A percentile compares a stretch with the other conserved stretches of the same genome.
These are phyloP conservation scores for Pleurotus platypus DNA, from an alignment of 768 basidiomycete genomes.

Conservation along the genomic window DNA sequence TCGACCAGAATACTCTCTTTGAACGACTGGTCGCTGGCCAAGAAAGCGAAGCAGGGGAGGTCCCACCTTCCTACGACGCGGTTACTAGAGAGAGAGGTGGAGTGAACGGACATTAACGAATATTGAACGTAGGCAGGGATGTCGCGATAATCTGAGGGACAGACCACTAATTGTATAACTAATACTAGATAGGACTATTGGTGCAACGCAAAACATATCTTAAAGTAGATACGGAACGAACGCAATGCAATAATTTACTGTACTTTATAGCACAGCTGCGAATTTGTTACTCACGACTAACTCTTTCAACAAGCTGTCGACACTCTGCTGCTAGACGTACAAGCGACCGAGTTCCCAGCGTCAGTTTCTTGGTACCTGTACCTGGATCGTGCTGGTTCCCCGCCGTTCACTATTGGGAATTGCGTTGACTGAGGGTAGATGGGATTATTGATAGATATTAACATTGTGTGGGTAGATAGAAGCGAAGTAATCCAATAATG, in stretches of 20 bases:
- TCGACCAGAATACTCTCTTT: conserved; percentile 52
- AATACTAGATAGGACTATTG: neutral
- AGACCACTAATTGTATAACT: neutral
- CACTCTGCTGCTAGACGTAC: too few relatives aligned
- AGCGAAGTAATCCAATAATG: conserved; percentile 13
- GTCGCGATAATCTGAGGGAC: neutral
- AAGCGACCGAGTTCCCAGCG: too few relatives aligned
- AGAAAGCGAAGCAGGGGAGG: conserved; percentile 78
- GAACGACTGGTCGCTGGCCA: conserved; percentile 82
- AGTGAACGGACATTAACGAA: neutral
- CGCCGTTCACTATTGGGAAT: too few relatives aligned
- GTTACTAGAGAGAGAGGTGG: neutral
- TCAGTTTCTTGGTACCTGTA: too few relatives aligned
- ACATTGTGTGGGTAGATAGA: conserved; percentile 6
- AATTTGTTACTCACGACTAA: too few relatives aligned
- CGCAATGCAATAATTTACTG: too few relatives aligned
- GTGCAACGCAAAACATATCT: neutral
- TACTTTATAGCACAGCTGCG: too few relatives aligned
- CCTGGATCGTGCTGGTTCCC: too few relatives aligned
- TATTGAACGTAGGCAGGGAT: neutral
- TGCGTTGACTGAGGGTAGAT: too few relatives aligned
- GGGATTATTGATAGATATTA: conserved; percentile 1
- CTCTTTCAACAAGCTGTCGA: neutral
- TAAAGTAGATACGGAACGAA: too few relatives aligned
- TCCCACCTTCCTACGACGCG: conserved; percentile 71